phyloP scores from a whole-genome alignment of 768 basidiomycete genomes.

The Pulveroboletus frians region DNA sequence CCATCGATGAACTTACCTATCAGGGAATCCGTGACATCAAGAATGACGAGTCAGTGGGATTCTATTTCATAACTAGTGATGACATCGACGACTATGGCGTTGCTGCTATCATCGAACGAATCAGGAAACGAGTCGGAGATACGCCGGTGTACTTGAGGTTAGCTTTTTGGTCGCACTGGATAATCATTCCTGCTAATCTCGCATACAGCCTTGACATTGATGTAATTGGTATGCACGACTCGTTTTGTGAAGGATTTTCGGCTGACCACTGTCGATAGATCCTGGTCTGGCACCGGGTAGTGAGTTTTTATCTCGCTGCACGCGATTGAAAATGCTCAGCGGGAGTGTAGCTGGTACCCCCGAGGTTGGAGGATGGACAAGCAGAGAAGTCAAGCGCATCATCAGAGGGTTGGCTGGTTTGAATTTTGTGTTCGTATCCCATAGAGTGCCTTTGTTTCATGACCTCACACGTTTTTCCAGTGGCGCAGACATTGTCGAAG shows the following conservation, averaged over 20 bases:
- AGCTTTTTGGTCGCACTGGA: neutral
- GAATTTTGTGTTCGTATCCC: slow-evolving; percentile 59
- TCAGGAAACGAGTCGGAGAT: slow-evolving; percentile 66
- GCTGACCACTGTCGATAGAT: slow-evolving; percentile 38
- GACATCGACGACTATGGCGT: slow-evolving; percentile 82
- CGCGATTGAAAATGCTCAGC: neutral
- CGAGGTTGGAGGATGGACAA: slow-evolving; percentile 82
- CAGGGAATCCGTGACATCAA: slow-evolving; percentile 37
- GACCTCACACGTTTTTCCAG: slow-evolving; percentile 5
- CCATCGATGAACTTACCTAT: neutral
- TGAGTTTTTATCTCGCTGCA: slow-evolving; percentile 32
- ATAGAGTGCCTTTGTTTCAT: neutral
- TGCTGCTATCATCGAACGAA: slow-evolving; percentile 60
- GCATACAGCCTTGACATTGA: slow-evolving; percentile 67
- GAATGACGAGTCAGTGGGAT: slow-evolving; percentile 69
- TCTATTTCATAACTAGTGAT: slow-evolving; percentile 72
- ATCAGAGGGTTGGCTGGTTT: slow-evolving; percentile 73
- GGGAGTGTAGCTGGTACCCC: slow-evolving; percentile 65
- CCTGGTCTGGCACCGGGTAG: slow-evolving; percentile 77
- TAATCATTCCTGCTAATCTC: neutral
- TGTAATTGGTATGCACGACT: slow-evolving; percentile 52
- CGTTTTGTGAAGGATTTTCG: neutral
- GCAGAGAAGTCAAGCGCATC: slow-evolving; percentile 75
- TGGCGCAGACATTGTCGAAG: slow-evolving; percentile 24
- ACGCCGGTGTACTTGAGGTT: slow-evolving; percentile 74